phyloP scores from a whole-genome alignment of 2,329 filamentous ascomycete genomes.

The Aspergillus fructus region DNA sequence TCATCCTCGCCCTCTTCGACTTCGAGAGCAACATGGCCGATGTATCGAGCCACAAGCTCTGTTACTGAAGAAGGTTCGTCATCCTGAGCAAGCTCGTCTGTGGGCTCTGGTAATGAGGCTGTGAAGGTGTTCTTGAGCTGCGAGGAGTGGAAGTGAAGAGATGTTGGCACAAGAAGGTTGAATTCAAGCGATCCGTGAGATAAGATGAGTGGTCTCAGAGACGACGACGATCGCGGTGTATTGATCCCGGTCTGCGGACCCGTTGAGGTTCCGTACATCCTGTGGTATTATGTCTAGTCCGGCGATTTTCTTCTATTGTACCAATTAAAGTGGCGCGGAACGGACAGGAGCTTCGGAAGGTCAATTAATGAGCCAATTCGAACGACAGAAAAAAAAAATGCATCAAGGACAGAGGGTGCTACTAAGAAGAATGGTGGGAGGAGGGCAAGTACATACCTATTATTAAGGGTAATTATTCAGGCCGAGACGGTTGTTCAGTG shows the following conservation, averaged over 20 bases:
- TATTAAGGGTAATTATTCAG: constrained; percentile 10
- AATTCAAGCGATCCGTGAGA: constrained; percentile 94
- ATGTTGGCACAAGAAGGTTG: constrained; percentile 91
- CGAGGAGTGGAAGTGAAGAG: constrained; percentile 91
- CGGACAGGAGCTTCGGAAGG: not conserved
- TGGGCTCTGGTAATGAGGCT: constrained; percentile 80
- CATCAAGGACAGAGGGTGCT: not conserved
- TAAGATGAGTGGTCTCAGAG: constrained; percentile 85
- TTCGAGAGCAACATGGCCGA: constrained; percentile 84
- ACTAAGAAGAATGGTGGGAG: not conserved
- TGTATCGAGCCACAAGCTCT: constrained; percentile 89
- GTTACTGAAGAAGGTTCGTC: constrained; percentile 96
- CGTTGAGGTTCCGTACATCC: constrained; percentile 80
- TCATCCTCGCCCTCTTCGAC: constrained; percentile 92
- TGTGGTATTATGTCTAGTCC: constrained; percentile 32
- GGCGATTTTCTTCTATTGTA: constrained; percentile 5
- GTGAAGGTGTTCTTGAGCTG: constrained; percentile 91
- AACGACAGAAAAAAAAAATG: not conserved
- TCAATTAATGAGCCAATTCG: not conserved
- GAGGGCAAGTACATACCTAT: constrained; percentile 1
- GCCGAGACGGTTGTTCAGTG: not conserved
- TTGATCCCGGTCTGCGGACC: constrained; percentile 94
- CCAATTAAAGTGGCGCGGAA: constrained; percentile 1
- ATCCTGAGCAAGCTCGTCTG: constrained; percentile 95
- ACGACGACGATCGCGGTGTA: constrained; percentile 90